phyloP scores from a whole-genome alignment of 2,329 filamentous ascomycete species.

The Diplodia sapinea region DNA sequence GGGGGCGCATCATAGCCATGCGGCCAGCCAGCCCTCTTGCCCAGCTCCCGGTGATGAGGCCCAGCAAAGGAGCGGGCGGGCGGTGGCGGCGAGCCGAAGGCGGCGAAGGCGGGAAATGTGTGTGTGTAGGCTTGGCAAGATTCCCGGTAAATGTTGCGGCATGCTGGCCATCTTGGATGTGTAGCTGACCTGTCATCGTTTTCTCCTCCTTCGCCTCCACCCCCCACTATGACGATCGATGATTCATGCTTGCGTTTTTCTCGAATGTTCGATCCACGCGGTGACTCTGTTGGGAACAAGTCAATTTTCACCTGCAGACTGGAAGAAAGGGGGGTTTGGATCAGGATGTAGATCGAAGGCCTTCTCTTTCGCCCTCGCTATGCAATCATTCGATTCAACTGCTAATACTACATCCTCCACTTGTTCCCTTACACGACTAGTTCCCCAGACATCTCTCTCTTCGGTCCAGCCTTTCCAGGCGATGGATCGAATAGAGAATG shows the following conservation, averaged over 20 bases:
- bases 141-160: too few relatives aligned
- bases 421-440: background rate
- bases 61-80: too few relatives aligned
- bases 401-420: constrained; percentile 27
- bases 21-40: too few relatives aligned
- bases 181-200: background rate
- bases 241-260: background rate
- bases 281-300: background rate
- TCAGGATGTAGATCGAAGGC: constrained; percentile 15
- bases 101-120: too few relatives aligned
- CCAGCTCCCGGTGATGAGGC: too few relatives aligned
- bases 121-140: too few relatives aligned
- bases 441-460: constrained; percentile 4
- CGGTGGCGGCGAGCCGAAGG: too few relatives aligned
- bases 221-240: background rate
- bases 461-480: constrained; percentile 4
- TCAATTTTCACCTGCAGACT: background rate
- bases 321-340: background rate
- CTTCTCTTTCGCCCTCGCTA: background rate
- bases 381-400: constrained; percentile 1
- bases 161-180: too few relatives aligned
- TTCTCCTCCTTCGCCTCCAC: background rate
- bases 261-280: background rate
- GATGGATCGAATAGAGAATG: background rate
- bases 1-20: too few relatives aligned